Evolutionary conservation across 441 rosid species (phyloP).

Genomic region (Flueggea neowawraea): DNA sequence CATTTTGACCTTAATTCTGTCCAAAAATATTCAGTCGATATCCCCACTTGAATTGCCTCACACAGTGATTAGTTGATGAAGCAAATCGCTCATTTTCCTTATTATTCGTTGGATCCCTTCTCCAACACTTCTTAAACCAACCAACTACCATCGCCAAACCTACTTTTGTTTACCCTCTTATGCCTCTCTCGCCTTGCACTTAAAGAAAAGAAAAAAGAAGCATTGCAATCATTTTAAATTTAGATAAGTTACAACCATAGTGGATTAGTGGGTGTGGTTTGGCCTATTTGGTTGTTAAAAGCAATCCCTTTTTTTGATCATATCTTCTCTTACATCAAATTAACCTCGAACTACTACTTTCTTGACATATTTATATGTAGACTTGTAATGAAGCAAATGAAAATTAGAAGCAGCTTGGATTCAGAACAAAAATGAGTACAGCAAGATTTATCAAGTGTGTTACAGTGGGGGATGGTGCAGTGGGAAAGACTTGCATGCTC

Average conservation of each 20-base stretch:
- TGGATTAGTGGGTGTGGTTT: constrained; percentile 18
- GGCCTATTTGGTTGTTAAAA: constrained; percentile 22
- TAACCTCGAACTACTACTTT: constrained; percentile 4
- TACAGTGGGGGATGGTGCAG: constrained; percentile 63
- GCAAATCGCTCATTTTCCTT: no score
- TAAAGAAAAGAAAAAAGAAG: constrained; percentile 44
- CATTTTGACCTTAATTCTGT: no score
- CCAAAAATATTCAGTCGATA: no score
- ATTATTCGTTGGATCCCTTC: constrained; percentile 29
- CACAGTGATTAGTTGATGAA: no score
- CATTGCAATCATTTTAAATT: constrained; percentile 28
- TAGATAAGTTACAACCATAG: constrained; percentile 3
- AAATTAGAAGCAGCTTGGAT: neutral
- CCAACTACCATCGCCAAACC: constrained; percentile 60
- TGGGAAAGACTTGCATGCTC: constrained; percentile 59
- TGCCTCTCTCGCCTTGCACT: constrained; percentile 52
- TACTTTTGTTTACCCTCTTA: constrained; percentile 25
- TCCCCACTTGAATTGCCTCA: no score
- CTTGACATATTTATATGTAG: constrained; percentile 10
- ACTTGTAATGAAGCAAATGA: constrained; percentile 1
- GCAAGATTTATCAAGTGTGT: constrained; percentile 85
- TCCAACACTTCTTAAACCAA: constrained; percentile 43
- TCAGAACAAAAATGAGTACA: constrained; percentile 40
- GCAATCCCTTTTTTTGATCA: constrained; percentile 5
- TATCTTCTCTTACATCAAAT: constrained; percentile 5